phyloP scores from a whole-genome alignment of 2,329 filamentous ascomycete genomes.

The Aspergillus pseudoterreus region DNA sequence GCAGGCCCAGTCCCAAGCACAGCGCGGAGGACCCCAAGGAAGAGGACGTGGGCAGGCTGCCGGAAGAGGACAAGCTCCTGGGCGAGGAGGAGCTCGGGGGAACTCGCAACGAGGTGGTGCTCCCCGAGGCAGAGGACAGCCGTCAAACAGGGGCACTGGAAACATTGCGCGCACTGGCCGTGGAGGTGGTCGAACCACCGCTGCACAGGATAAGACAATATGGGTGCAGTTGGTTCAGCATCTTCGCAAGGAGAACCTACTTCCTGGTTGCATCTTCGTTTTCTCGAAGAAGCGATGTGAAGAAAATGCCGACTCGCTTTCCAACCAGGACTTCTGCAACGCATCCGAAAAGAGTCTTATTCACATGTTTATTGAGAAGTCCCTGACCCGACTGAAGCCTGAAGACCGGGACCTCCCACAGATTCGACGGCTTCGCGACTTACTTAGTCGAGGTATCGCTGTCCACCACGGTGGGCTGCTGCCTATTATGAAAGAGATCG shows the following conservation, averaged over 20 bases:
- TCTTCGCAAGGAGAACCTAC: conserved; percentile 77
- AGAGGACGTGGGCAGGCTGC: conserved; percentile 52
- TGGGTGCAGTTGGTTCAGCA: conserved; percentile 96
- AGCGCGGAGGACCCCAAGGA: conserved; percentile 54
- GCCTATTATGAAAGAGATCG: conserved; percentile 95
- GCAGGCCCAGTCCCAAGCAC: conserved; percentile 50
- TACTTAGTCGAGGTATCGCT: conserved; percentile 83
- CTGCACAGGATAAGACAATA: conserved; percentile 89
- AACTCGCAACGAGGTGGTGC: conserved; percentile 42
- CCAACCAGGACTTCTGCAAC: conserved; percentile 92
- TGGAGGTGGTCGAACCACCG: conserved; percentile 79
- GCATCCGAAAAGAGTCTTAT: conserved; percentile 93
- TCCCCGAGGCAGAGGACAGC: conserved; percentile 55
- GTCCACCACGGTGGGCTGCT: conserved; percentile 93
- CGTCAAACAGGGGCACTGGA: conserved; percentile 60
- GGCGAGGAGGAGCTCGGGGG: conserved; percentile 32
- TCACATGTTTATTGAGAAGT: conserved; percentile 96
- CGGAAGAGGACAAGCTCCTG: conserved; percentile 39
- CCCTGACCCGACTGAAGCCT: conserved; percentile 81
- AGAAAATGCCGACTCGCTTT: conserved; percentile 91
- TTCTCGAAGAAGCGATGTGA: conserved; percentile 98
- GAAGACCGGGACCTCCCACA: conserved; percentile 90
- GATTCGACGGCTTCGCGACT: conserved; percentile 79
- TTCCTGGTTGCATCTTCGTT: conserved; percentile 95
- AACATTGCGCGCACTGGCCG: conserved; percentile 89